These are phyloP conservation scores for Phytophthora europaea DNA, from an alignment of 352 stramenopile genomes.

Conservation along the genomic window DNA sequence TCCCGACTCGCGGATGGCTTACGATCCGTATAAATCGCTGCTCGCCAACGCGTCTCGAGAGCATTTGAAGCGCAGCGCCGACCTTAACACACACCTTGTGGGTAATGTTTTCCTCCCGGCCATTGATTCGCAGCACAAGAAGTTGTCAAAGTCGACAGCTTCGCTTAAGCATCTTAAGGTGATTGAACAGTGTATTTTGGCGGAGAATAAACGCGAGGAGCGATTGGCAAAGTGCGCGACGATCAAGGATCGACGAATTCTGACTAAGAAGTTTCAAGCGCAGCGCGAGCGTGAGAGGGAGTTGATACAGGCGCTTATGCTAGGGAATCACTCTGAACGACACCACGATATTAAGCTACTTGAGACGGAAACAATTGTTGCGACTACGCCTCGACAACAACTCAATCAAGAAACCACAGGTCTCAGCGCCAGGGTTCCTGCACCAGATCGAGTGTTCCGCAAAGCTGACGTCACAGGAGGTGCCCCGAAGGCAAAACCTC, in stretches of 20 bases:
- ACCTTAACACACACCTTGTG: constrained; percentile 58
- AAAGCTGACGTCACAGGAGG: constrained; percentile 46
- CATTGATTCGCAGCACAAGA: constrained; percentile 45
- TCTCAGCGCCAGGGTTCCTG: constrained; percentile 33
- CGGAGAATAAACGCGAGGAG: constrained; percentile 76
- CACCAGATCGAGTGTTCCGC: constrained; percentile 51
- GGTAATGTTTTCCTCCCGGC: constrained; percentile 75
- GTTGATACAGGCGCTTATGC: constrained; percentile 70
- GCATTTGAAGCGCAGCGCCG: constrained; percentile 48
- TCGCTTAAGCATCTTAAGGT: constrained; percentile 71
- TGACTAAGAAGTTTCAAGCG: constrained; percentile 67
- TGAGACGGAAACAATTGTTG: constrained; percentile 32
- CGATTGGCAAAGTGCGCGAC: constrained; percentile 61
- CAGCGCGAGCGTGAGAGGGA: constrained; percentile 66
- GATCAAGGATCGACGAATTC: constrained; percentile 53
- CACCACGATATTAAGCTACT: constrained; percentile 43
- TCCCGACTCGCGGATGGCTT: constrained; percentile 25
- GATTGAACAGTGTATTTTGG: constrained; percentile 80
- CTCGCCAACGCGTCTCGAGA: constrained; percentile 56
- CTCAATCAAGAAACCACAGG: constrained; percentile 35
- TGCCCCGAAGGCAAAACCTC: constrained; percentile 49
- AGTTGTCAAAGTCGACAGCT: constrained; percentile 18
- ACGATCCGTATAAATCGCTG: constrained; percentile 63
- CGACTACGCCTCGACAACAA: constrained; percentile 15
- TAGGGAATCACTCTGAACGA: constrained; percentile 38